Evolutionary conservation across 2,329 filamentous ascomycete species (phyloP).

Genomic region (Triangularia verruculosa): DNA sequence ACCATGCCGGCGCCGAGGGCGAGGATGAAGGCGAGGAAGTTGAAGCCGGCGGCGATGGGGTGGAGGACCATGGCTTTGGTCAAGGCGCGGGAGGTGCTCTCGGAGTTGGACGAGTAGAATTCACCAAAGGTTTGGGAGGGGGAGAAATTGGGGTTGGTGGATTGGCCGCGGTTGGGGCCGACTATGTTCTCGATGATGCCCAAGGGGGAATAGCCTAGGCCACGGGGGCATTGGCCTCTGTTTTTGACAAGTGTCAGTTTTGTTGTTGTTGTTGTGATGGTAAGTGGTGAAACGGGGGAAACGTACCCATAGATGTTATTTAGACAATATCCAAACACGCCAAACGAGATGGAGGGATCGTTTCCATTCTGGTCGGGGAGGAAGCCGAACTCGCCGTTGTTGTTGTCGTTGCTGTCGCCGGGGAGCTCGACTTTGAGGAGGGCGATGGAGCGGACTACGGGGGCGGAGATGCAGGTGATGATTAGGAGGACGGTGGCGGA

Average conservation of each 20-base stretch:
- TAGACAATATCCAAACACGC: slow-evolving; percentile 59
- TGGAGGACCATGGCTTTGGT: slow-evolving; percentile 62
- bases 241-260: not conserved
- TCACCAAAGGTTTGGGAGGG: slow-evolving; percentile 40
- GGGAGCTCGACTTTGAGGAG: slow-evolving; percentile 52
- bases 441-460: slow-evolving; percentile 53
- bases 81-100: slow-evolving; percentile 46
- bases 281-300: not conserved
- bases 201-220: not conserved
- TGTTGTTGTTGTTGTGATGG: not conserved
- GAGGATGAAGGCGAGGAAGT: slow-evolving; percentile 58
- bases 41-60: slow-evolving; percentile 55
- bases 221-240: not conserved
- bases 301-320: slow-evolving; percentile 26
- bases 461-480: slow-evolving; percentile 56
- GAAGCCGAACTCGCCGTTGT: slow-evolving; percentile 51
- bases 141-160: slow-evolving; percentile 51
- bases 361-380: not conserved
- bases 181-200: not conserved
- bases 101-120: slow-evolving; percentile 42
- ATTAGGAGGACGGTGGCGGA: slow-evolving; percentile 54
- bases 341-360: slow-evolving; percentile 30
- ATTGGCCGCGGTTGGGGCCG: not conserved
- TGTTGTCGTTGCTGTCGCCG: slow-evolving; percentile 33
- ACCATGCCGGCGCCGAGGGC: slow-evolving; percentile 49